A percentile compares a stretch with the other conserved stretches of the same genome.
These are phyloP conservation scores for Neurospora cerealis DNA, from an alignment of 495 filamentous ascomycete species.

Conservation along the genomic window DNA sequence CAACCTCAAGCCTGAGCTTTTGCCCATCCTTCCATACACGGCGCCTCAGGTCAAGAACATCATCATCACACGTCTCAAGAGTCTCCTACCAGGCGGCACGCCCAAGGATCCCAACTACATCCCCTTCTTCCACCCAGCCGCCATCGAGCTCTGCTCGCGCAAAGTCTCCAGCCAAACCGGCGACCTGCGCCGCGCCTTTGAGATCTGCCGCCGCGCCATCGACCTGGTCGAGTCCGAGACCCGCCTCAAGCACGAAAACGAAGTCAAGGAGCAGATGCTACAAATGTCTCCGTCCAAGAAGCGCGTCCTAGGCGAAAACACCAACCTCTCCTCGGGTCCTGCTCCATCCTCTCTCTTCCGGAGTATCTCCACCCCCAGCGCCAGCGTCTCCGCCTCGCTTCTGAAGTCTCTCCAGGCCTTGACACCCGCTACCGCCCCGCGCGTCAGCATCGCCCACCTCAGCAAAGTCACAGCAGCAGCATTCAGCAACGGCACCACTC, in stretches of 20 bases:
- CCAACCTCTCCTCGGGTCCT: slow-evolving; percentile 33
- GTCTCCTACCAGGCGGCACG: slow-evolving; percentile 46
- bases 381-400: slow-evolving; percentile 21
- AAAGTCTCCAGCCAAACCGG: slow-evolving; percentile 91
- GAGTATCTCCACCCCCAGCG: not conserved
- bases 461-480: slow-evolving; percentile 78
- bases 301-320: slow-evolving; percentile 34
- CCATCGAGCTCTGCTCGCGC: slow-evolving; percentile 84
- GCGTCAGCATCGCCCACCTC: slow-evolving; percentile 81
- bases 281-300: slow-evolving; percentile 33
- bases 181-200: slow-evolving; percentile 90
- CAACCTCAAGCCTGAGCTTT: slow-evolving; percentile 76
- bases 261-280: slow-evolving; percentile 39
- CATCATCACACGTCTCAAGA: slow-evolving; percentile 72
- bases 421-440: slow-evolving; percentile 66
- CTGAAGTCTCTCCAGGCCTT: slow-evolving; percentile 47
- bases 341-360: slow-evolving; percentile 20
- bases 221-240: slow-evolving; percentile 85
- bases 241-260: slow-evolving; percentile 48
- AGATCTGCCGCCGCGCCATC: slow-evolving; percentile 81
- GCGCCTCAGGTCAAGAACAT: slow-evolving; percentile 81
- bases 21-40: slow-evolving; percentile 90
- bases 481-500: slow-evolving; percentile 73
- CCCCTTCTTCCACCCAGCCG: slow-evolving; percentile 86
- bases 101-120: slow-evolving; percentile 43